Evolutionary conservation across 2,329 filamentous ascomycete species (phyloP), one percentile per base, ranked within the genome.

Genomic region (Ceratocystiopsis sp.): DNA sequence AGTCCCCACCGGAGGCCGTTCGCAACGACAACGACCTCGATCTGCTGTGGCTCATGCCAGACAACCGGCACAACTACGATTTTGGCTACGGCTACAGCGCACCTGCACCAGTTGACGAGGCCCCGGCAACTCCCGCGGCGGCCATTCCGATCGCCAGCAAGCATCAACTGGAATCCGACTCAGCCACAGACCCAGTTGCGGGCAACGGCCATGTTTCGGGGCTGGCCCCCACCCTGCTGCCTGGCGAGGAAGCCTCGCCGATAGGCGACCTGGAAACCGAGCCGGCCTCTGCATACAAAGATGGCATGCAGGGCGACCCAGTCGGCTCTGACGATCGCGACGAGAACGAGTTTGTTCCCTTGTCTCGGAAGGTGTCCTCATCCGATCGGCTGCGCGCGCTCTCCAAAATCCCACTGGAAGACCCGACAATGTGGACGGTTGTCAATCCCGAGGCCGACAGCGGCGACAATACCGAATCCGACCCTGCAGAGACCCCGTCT

Each of bases 1-100:
- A 67, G 21, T 75, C 73, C 18, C 74, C 73, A 39, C 63, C 45
- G 4, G 7, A 9, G 17, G 37, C 25, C 10, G 25, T 29, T 10
- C 25, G 25, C 25, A 29, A 40, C 7, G 34, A 16, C 9, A 17
- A 32, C 2, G 44, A 35, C 13, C 40, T 46, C n/a, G 46, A 48
- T 33, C 37, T 47, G 19, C 46, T 46, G 14, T 50, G 46, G 48
- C 34, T 50, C 38, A 40, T 45, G 45, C 46, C 44, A 29, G 39
- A 48, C 34, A 16, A 42, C 21, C 15, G 37, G 6, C 25, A 11
- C 25, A 8, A 29, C 33, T 15, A n/a, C 25, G 15, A 29, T n/a
- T 16, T 38, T 8, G 18, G 17, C 21, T 21, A 41, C 18, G 34
- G 15, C 33, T 32, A 25, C 15, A 38, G 17, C 16, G 29, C n/a